A percentile compares a stretch with the other conserved stretches of the same genome.
phyloP scores from a whole-genome alignment of 306 rosid species.

The Potentilla sterilis region DNA sequence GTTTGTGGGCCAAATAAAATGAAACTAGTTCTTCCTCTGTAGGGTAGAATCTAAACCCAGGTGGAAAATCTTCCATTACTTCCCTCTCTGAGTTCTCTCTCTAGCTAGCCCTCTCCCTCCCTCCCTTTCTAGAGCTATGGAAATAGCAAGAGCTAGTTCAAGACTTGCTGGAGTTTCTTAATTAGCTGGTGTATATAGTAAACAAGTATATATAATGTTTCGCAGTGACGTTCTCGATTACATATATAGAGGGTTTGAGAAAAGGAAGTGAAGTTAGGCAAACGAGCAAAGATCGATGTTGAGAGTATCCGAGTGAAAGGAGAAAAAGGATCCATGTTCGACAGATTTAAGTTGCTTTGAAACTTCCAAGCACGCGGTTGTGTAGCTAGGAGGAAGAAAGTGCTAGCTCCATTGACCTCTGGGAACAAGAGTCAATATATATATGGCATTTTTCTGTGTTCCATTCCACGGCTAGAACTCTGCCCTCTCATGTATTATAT shows the following conservation, averaged over 20 bases:
- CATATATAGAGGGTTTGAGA: not conserved
- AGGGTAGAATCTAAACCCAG: slow-evolving; percentile 84
- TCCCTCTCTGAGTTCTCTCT: not conserved
- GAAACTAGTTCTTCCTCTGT: slow-evolving; percentile 79
- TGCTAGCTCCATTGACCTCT: not conserved
- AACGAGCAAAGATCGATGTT: not conserved
- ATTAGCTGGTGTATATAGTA: no score
- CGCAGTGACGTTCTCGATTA: not conserved
- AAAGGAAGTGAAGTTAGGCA: slow-evolving; percentile 19
- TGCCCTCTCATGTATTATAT: not conserved
- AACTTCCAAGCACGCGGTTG: slow-evolving; percentile 28
- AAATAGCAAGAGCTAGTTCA: not conserved
- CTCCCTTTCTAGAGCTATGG: not conserved
- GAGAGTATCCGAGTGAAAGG: slow-evolving; percentile 22
- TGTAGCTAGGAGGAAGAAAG: not conserved
- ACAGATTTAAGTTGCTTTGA: slow-evolving; percentile 7
- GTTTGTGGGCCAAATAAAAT: slow-evolving; percentile 60
- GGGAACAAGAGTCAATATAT: not conserved
- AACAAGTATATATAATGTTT: not conserved
- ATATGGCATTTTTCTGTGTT: not conserved
- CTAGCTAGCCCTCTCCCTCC: not conserved
- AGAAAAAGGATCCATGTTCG: not conserved
- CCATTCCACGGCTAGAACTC: not conserved
- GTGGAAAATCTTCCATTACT: slow-evolving; percentile 52
- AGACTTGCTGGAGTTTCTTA: not conserved